Base-by-base conservation (phyloP, 1,139 yeast genomes). In the Yamadazyma spencermartinsiae region DNA sequence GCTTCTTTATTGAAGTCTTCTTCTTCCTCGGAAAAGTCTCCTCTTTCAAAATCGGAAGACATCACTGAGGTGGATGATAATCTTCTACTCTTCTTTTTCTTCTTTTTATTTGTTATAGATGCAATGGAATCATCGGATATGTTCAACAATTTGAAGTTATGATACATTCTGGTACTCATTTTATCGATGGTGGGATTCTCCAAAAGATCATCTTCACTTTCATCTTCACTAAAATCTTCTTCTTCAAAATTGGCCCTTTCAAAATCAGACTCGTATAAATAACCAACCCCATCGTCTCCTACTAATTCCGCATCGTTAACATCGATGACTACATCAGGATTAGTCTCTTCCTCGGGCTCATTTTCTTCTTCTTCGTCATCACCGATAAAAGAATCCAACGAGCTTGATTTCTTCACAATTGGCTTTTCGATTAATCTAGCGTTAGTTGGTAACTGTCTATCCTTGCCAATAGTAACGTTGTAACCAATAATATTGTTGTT, bases 1-100 rank as follows among this genome's bases (percentile, higher is more conserved):
- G 97, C 98, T 67, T 94, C 98, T 39, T 74, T 75, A 49, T 78
- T 76, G 61, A 94, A 92, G 54, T 83, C 87, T 58, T 89, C 97
- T 40, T 84, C 95, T 35, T 50, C 58, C 6, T 58, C 65, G 12
- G 68, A 58, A 36, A 54, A 64, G 4, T 54, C 63, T 14, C 61
- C 68, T 8, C 53, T 40, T 43, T 68, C 76, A 48, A 61, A 67
- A 44, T 68, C 74, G 6, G 73, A 64, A 2, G 74, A 68, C 32
- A 69, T 50, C 25, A 61, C 55, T 26, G 74, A 66, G 21, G 64
- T 66, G 8, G 72, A 49, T 3, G 73, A 66, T 34, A 66, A 54
- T 42, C 76, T 53, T 44, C 77, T 61, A 17, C 36, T 44, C 37
- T 60, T 59, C 26, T 51, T 54, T 45, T 42, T 50, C 35, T 47